phyloP scores from a whole-genome alignment of 208 protist genomes.

The Sergeia podlipaevii region DNA sequence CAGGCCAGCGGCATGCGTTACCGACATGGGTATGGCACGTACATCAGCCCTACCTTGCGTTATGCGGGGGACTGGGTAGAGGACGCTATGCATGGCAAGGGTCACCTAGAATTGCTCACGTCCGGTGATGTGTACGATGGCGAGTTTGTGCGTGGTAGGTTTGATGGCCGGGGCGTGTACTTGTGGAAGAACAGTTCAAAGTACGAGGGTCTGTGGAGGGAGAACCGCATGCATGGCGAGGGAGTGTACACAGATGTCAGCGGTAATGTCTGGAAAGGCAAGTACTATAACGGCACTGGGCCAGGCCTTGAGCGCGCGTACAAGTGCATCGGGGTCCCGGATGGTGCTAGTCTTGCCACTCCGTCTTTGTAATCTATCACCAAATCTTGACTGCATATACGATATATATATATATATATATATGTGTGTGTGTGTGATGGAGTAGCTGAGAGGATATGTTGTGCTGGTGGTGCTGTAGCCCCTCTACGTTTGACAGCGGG shows the following conservation, averaged over 20 bases:
- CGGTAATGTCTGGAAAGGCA: conserved; percentile 71
- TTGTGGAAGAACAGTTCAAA: conserved; percentile 53
- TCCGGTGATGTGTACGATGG: conserved; percentile 59
- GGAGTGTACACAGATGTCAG: conserved; percentile 77
- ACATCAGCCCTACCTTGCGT: conserved; percentile 54
- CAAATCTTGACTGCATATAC: too few relatives aligned
- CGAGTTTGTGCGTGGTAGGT: conserved; percentile 52
- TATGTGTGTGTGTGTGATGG: too few relatives aligned
- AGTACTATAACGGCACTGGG: conserved; percentile 78
- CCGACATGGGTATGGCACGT: conserved; percentile 72
- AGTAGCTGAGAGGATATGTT: too few relatives aligned
- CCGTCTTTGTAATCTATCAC: too few relatives aligned
- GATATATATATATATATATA: too few relatives aligned
- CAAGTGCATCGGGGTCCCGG: neutral
- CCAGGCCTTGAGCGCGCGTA: conserved; percentile 39
- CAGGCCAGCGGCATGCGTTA: conserved; percentile 17
- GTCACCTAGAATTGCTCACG: conserved; percentile 43
- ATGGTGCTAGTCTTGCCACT: neutral
- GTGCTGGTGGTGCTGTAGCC: too few relatives aligned
- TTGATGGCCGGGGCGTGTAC: conserved; percentile 75
- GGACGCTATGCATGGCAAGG: conserved; percentile 83
- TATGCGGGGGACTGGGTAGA: conserved; percentile 84
- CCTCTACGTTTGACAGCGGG: too few relatives aligned
- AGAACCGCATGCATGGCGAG: conserved; percentile 83
- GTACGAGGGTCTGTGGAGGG: conserved; percentile 77